Evolutionary conservation across 768 basidiomycete genomes (phyloP).

Genomic region (Coprinellus micaceus): DNA sequence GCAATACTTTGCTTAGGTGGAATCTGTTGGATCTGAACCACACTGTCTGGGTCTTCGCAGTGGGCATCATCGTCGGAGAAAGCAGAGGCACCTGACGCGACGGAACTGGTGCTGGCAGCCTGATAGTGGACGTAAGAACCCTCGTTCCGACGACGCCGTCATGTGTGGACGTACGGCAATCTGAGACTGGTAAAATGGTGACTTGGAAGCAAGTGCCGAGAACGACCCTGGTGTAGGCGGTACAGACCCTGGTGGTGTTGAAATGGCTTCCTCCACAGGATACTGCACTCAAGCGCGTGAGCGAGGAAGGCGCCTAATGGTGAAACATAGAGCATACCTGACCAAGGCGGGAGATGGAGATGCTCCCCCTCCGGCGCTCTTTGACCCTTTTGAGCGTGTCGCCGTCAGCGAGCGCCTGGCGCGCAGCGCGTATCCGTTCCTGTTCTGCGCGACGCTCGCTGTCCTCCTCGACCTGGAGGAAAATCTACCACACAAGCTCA

Average conservation of each 20-base stretch:
- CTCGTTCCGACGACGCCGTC: neutral
- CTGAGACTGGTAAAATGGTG: conserved; percentile 45
- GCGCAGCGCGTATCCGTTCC: conserved; percentile 17
- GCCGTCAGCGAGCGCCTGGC: conserved; percentile 13
- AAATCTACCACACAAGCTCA: conserved; percentile 40
- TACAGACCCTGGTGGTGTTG: neutral
- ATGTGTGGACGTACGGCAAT: conserved; percentile 32
- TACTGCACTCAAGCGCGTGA: conserved; percentile 2
- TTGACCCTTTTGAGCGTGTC: conserved; percentile 28
- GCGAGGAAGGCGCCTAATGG: no score
- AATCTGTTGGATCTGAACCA: conserved; percentile 48
- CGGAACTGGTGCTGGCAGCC: conserved; percentile 43
- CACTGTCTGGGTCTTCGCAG: conserved; percentile 41
- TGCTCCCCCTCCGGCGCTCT: conserved; percentile 42
- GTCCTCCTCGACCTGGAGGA: conserved; percentile 55
- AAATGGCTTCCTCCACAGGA: neutral
- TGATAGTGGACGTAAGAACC: conserved; percentile 16
- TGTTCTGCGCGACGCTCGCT: conserved; percentile 47
- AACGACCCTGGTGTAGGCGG: conserved; percentile 31
- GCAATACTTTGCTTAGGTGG: conserved; percentile 40
- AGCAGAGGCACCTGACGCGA: conserved; percentile 38
- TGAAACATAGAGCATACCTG: conserved; percentile 36
- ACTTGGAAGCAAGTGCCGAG: conserved; percentile 39
- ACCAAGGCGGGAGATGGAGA: conserved; percentile 60
- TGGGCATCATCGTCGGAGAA: conserved; percentile 32